A percentile compares a stretch with the other conserved stretches of the same genome.
These are phyloP conservation scores for Obba rivulosa DNA, from an alignment of 768 basidiomycete genomes.

Conservation along the genomic window DNA sequence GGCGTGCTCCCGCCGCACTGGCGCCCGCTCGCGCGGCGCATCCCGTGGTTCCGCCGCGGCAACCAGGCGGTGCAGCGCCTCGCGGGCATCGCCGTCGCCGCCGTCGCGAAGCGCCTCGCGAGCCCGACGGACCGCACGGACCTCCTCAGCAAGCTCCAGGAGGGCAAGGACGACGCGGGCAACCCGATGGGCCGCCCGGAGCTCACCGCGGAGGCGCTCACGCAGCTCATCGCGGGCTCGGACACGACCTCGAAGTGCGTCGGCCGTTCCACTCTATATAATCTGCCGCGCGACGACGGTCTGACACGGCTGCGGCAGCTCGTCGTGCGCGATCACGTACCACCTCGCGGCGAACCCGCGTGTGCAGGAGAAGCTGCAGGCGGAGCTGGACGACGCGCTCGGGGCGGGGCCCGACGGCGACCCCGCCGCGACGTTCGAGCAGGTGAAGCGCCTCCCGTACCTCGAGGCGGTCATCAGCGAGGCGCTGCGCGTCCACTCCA, in stretches of 20 bases:
- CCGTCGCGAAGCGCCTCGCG: slow-evolving; percentile 54
- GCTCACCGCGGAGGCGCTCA: slow-evolving; percentile 83
- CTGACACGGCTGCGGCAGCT: slow-evolving; percentile 39
- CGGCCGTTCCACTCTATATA: background rate
- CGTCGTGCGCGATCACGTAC: slow-evolving; percentile 86
- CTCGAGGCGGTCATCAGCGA: slow-evolving; percentile 88
- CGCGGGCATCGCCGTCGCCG: slow-evolving; percentile 75
- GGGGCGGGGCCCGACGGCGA: slow-evolving; percentile 62
- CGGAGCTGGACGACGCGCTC: slow-evolving; percentile 62
- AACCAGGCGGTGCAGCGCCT: slow-evolving; percentile 61
- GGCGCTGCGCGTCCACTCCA: slow-evolving; percentile 78
- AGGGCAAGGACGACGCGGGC: slow-evolving; percentile 74
- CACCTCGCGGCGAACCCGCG: slow-evolving; percentile 66
- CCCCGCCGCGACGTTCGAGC: slow-evolving; percentile 53
- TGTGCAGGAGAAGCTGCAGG: slow-evolving; percentile 66
- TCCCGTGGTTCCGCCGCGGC: slow-evolving; percentile 78
- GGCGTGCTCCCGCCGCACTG: slow-evolving; percentile 71
- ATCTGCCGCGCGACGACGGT: background rate
- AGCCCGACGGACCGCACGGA: slow-evolving; percentile 72
- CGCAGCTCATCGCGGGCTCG: slow-evolving; percentile 82
- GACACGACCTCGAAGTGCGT: slow-evolving; percentile 91
- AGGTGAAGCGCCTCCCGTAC: slow-evolving; percentile 71
- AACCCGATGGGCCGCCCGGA: slow-evolving; percentile 77
- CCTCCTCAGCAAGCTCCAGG: slow-evolving; percentile 74
- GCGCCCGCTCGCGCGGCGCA: slow-evolving; percentile 47